Conservation (phyloP, 169 alveolate species). For the Theileria orientalis region DNA sequence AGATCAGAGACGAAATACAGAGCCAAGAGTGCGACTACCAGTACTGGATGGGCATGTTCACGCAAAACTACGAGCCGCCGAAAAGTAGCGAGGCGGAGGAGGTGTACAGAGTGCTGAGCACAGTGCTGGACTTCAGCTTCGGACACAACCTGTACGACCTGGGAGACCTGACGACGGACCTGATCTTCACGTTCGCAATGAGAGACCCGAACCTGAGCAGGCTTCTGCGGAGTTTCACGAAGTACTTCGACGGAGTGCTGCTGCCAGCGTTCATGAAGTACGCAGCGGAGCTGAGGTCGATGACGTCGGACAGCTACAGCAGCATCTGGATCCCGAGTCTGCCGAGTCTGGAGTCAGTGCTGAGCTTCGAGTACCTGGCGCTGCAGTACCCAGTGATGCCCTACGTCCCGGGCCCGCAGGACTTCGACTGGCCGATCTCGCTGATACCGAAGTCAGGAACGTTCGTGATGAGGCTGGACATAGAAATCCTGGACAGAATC, state of each 20-base stretch:
- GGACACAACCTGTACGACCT: neutral
- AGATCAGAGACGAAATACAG: slow-evolving; percentile 29
- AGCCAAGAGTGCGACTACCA: slow-evolving; percentile 36
- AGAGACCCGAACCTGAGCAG: slow-evolving; percentile 47
- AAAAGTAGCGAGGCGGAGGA: neutral
- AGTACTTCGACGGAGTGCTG: slow-evolving; percentile 26
- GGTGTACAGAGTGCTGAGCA: slow-evolving; percentile 14
- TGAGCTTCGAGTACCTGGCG: slow-evolving; percentile 44
- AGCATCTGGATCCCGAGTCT: slow-evolving; percentile 24
- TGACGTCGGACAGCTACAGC: neutral
- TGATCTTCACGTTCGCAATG: slow-evolving; percentile 43
- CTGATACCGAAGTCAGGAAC: slow-evolving; percentile 39
- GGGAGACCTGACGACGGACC: slow-evolving; percentile 31
- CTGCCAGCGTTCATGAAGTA: slow-evolving; percentile 4
- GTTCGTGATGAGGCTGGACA: slow-evolving; percentile 45
- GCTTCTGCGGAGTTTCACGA: slow-evolving; percentile 19
- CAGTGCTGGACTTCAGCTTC: slow-evolving; percentile 22
- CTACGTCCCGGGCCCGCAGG: neutral
- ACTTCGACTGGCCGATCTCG: neutral
- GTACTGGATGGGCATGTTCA: slow-evolving; percentile 32
- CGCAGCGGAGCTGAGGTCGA: neutral
- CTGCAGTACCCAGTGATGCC: slow-evolving; percentile 50
- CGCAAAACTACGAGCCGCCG: neutral
- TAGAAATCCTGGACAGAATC: slow-evolving; percentile 14
- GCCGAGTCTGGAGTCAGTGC: slow-evolving; percentile 26